These are phyloP conservation scores for Cutaneotrichosporon mucoides DNA, from an alignment of 1,284 basidiomycete genomes.

Conservation along the genomic window DNA sequence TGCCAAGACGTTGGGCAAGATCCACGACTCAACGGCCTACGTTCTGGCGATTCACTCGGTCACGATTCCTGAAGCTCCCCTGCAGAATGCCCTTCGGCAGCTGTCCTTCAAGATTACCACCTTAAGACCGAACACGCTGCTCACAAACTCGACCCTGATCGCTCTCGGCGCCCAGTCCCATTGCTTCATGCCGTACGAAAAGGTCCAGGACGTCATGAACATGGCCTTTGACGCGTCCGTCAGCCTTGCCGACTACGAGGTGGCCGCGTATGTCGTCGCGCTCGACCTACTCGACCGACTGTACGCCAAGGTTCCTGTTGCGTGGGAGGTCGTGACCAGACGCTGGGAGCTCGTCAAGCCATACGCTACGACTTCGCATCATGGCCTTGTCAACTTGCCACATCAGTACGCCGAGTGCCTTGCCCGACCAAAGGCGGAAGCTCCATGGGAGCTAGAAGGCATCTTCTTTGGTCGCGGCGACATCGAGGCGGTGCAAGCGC, in stretches of 20 bases:
- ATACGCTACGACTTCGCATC: conserved; percentile 15
- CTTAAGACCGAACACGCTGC: conserved; percentile 12
- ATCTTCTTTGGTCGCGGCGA: conserved; percentile 17
- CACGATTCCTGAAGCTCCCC: conserved; percentile 11
- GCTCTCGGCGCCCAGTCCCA: conserved; percentile 22
- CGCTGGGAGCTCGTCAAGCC: conserved; percentile 25
- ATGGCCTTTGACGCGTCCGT: conserved; percentile 22
- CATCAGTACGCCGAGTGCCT: conserved; percentile 27
- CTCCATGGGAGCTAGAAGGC: conserved; percentile 26
- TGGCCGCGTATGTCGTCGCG: conserved; percentile 24
- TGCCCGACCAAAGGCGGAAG: background rate
- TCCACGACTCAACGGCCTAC: conserved; percentile 25
- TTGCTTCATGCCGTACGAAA: conserved; percentile 5
- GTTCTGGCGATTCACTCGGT: conserved; percentile 22
- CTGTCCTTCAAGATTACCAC: conserved; percentile 11
- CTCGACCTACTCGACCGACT: conserved; percentile 21
- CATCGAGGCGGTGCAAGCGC: conserved; percentile 8
- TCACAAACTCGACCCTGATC: conserved; percentile 18
- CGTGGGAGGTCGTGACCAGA: conserved; percentile 10
- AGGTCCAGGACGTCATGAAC: conserved; percentile 7
- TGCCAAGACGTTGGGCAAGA: conserved; percentile 8
- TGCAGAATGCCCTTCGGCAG: conserved; percentile 13
- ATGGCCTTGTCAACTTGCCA: conserved; percentile 20
- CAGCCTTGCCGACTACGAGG: conserved; percentile 27
- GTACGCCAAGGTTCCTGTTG: conserved; percentile 10